Conservation (phyloP, 805 yeast species). For the Pichia thaimueangensis region DNA sequence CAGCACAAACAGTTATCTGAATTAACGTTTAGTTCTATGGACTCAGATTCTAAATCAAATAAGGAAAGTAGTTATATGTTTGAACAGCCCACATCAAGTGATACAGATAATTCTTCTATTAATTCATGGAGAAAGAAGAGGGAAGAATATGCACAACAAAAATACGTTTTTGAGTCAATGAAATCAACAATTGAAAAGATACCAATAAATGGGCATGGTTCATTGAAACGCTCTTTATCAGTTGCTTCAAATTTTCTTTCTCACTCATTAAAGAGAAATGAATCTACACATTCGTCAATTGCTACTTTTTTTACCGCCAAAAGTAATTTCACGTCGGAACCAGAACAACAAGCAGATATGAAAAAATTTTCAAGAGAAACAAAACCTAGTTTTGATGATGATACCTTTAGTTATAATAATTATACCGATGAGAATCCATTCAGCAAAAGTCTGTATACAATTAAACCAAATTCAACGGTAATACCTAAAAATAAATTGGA, state of each 20-base stretch:
- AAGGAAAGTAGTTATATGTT: slow-evolving; percentile 8
- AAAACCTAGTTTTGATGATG: too few species aligned
- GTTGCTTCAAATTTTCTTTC: slow-evolving; percentile 24
- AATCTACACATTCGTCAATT: slow-evolving; percentile 28
- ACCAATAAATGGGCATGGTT: slow-evolving; percentile 1
- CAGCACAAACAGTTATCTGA: slow-evolving; percentile 19
- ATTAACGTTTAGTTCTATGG: slow-evolving; percentile 16
- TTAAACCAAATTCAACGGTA: too few species aligned
- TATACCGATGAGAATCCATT: slow-evolving; percentile 6
- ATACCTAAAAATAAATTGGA: too few species aligned
- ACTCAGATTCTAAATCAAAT: slow-evolving; percentile 7
- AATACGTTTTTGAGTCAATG: not conserved
- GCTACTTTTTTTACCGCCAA: slow-evolving; percentile 21
- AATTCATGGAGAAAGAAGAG: slow-evolving; percentile 49
- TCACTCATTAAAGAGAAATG: slow-evolving; percentile 22
- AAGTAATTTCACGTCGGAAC: not conserved
- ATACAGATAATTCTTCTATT: slow-evolving; percentile 41
- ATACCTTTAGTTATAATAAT: not conserved
- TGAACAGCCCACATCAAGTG: slow-evolving; percentile 28
- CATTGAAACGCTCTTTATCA: slow-evolving; percentile 25
- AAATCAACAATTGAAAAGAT: not conserved
- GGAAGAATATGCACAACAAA: slow-evolving; percentile 34
- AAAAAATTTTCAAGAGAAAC: too few species aligned
- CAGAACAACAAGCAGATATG: not conserved
- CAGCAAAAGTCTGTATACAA: not conserved